phyloP scores from a whole-genome alignment of 2,329 filamentous ascomycete species.

The Xylaria hypoxylon region DNA sequence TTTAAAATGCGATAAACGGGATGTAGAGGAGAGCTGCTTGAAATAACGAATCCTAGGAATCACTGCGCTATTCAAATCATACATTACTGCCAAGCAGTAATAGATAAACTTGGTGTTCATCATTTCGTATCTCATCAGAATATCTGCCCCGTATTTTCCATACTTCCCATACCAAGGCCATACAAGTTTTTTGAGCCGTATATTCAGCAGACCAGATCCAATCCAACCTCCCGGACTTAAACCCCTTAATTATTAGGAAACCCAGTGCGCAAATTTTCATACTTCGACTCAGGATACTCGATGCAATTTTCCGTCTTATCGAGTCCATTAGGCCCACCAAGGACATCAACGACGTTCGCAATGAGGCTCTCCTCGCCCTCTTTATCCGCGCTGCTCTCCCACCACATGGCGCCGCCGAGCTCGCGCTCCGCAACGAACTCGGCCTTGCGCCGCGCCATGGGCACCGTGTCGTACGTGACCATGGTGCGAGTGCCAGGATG shows the following conservation, averaged over 20 bases:
- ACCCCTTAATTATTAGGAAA: constrained; percentile 59
- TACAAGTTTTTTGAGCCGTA: background rate
- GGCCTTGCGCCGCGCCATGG: constrained; percentile 76
- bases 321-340: constrained; percentile 66
- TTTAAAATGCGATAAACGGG: background rate
- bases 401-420: constrained; percentile 96
- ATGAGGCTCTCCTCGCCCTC: constrained; percentile 75
- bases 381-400: constrained; percentile 88
- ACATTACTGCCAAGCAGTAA: background rate
- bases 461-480: constrained; percentile 82
- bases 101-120: constrained; percentile 1
- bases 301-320: constrained; percentile 69
- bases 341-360: constrained; percentile 67
- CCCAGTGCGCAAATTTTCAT: constrained; percentile 74
- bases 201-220: background rate
- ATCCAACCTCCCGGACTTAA: background rate
- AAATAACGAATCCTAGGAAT: background rate
- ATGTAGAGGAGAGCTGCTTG: background rate
- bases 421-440: constrained; percentile 73
- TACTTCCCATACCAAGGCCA: background rate
- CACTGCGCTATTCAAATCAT: background rate
- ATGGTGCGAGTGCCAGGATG: constrained; percentile 71
- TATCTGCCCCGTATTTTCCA: constrained; percentile 9
- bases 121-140: constrained; percentile 20
- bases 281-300: constrained; percentile 73